Percentiles rank a stretch among this genome's conserved stretches.
Conservation (phyloP, 768 basidiomycete genomes). For the Favolaschia claudopus region DNA sequence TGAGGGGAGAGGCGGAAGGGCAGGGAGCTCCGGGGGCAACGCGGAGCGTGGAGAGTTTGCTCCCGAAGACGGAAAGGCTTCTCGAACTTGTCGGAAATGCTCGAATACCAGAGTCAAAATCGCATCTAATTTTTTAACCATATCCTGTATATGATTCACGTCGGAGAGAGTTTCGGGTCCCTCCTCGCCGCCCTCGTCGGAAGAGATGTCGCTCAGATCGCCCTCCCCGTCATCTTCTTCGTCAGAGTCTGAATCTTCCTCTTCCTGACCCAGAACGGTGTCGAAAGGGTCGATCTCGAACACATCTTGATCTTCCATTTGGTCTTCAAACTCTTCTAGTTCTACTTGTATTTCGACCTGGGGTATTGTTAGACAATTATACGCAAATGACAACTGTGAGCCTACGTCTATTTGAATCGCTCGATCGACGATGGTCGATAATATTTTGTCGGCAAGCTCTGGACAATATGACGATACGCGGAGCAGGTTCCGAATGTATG, state of each 20-base stretch:
- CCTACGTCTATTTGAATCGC: constrained; percentile 97
- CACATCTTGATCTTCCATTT: constrained; percentile 61
- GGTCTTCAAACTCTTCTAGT: constrained; percentile 78
- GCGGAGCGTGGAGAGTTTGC: constrained; percentile 18
- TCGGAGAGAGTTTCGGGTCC: constrained; percentile 59
- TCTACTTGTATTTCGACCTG: constrained; percentile 98
- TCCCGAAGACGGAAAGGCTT: constrained; percentile 30
- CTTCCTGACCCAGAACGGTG: constrained; percentile 78
- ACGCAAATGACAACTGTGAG: constrained; percentile 42
- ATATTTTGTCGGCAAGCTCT: constrained; percentile 82
- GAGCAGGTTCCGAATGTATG: constrained; percentile 91
- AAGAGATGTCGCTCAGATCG: constrained; percentile 78
- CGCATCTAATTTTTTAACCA: constrained; percentile 92
- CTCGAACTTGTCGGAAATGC: constrained; percentile 70
- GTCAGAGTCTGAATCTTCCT: constrained; percentile 61
- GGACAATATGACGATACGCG: constrained; percentile 87
- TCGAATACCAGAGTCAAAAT: constrained; percentile 87
- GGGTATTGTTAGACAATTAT: neutral
- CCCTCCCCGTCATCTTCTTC: constrained; percentile 60
- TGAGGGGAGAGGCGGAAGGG: constrained; percentile 44
- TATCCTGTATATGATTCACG: constrained; percentile 76
- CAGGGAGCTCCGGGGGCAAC: constrained; percentile 38
- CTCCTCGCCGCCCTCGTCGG: constrained; percentile 57
- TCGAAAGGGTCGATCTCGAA: constrained; percentile 91
- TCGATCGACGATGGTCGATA: constrained; percentile 90